Conservation (phyloP, 2,329 filamentous ascomycete species). For the Phaeophleospora eucalypticola region DNA sequence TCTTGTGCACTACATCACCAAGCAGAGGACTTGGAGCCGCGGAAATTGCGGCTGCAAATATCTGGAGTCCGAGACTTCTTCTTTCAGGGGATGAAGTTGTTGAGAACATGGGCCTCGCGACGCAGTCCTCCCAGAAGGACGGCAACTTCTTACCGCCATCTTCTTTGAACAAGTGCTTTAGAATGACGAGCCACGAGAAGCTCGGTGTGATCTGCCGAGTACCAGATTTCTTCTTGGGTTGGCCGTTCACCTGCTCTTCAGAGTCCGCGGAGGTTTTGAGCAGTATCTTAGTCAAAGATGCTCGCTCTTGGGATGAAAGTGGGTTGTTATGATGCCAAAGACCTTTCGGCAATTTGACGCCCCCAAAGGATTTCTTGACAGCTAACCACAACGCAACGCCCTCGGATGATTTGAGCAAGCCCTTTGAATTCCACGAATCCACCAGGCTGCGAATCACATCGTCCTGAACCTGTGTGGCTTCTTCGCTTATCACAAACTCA, state of each 20-base stretch:
- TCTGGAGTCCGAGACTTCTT: constrained; percentile 86
- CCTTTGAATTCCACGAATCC: constrained; percentile 37
- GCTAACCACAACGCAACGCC: constrained; percentile 85
- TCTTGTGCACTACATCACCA: constrained; percentile 70
- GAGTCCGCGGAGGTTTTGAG: constrained; percentile 64
- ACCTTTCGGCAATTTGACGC: constrained; percentile 61
- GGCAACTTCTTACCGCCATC: constrained; percentile 50
- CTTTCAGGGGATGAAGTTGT: constrained; percentile 77
- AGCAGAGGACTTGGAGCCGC: constrained; percentile 48
- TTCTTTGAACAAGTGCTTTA: constrained; percentile 45
- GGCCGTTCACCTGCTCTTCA: constrained; percentile 12
- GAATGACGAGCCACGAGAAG: constrained; percentile 80
- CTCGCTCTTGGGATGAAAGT: constrained; percentile 63
- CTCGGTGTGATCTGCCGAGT: constrained; percentile 68
- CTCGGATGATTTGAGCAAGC: constrained; percentile 75
- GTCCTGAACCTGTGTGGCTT: constrained; percentile 12
- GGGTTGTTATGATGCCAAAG: constrained; percentile 73
- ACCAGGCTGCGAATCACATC: constrained; percentile 24
- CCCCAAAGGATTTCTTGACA: constrained; percentile 60
- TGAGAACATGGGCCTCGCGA: constrained; percentile 84
- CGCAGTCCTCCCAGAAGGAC: constrained; percentile 79
- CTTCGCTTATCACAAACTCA: constrained; percentile 53
- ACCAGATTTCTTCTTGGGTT: constrained; percentile 51
- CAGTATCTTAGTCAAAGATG: constrained; percentile 68
- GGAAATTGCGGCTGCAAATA: constrained; percentile 72